phyloP scores from a whole-genome alignment of 495 filamentous ascomycete genomes.

The Xylaria grammica region DNA sequence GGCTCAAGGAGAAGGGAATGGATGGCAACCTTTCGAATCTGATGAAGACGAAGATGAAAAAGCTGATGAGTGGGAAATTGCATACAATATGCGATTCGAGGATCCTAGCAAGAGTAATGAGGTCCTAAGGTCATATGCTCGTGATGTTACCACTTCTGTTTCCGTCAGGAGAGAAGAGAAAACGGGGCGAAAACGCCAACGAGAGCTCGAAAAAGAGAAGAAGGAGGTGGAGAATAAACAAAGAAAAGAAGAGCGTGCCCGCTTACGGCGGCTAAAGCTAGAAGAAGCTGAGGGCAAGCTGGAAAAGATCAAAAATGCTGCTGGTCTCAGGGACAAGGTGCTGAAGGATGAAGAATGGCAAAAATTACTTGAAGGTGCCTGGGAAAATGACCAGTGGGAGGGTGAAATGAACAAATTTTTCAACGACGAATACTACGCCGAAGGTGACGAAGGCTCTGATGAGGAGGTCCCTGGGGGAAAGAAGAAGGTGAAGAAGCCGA shows the following conservation, averaged over 20 bases:
- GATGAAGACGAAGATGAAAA: conserved; percentile 85
- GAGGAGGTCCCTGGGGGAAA: conserved; percentile 39
- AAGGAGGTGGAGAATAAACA: conserved; percentile 79
- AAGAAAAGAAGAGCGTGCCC: conserved; percentile 79
- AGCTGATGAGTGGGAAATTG: conserved; percentile 86
- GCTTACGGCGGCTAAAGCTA: conserved; percentile 82
- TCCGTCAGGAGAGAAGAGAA: conserved; percentile 84
- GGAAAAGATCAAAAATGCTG: conserved; percentile 81
- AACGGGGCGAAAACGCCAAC: conserved; percentile 72
- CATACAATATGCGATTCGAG: conserved; percentile 97
- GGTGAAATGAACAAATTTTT: conserved; percentile 85
- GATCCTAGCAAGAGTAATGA: conserved; percentile 85
- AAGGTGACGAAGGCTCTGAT: conserved; percentile 57
- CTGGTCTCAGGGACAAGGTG: conserved; percentile 71
- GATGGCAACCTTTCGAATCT: conserved; percentile 80
- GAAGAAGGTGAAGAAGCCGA: conserved; percentile 82
- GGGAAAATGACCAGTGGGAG: conserved; percentile 87
- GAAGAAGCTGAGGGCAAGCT: conserved; percentile 86
- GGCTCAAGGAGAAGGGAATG: conserved; percentile 65
- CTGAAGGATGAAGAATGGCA: conserved; percentile 79
- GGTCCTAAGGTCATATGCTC: conserved; percentile 80
- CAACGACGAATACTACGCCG: conserved; percentile 86
- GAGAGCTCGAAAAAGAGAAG: conserved; percentile 75
- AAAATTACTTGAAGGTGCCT: conserved; percentile 80
- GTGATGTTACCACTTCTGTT: conserved; percentile 77